Base-by-base conservation (phyloP, 768 basidiomycete species). In the Clathrus columnatus region DNA sequence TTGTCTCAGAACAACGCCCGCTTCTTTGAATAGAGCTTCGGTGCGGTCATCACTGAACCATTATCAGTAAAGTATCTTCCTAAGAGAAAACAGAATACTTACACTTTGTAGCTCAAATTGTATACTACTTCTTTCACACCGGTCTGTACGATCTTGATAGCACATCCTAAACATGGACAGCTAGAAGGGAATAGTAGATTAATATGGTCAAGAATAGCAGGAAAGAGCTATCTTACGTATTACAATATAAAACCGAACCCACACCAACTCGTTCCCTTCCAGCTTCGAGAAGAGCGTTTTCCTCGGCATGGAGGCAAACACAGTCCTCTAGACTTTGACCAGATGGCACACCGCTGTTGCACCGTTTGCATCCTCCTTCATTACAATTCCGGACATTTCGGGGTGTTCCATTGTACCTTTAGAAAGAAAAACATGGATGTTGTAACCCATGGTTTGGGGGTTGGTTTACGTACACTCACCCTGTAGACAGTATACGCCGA, bases 81-180 rank as follows among this genome's bases (percentile, higher is more conserved):
- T 41, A 48, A 32, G 14, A 53, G 6, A 30, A 21, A 17, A 36
- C 20, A 36, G 3, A 4, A 30, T 16, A 76, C 87, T 62, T 61
- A 91, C 96, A 98, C 91, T 75, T 91, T 92, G 70, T 99, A 99
- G 50, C 84, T 83, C 53, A 97, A 72, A 66, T 93, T 95, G 67
- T 98, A 99, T 4, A 98, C 89, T 3, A 99, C 95, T 56, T 84
- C 85, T 57, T 80, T 84, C 18, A 98, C 86, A 0, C 94, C 95
- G 20, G 84, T 87, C 65, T 99, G 95, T 24, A 97, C 93, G 61
- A 98, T 97, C 68, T 98, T 98, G 70, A 97, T 84, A 0, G 94
- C 91, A 66, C 96, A 99, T 60, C 80, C 84, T n/a, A 98, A 74
- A 67, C 96, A 99, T 0, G 96, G 96, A 63, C 96, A 99, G n/a